Conservation (phyloP, 2,329 filamentous ascomycete genomes). For the Lachnellula subtilissima region DNA sequence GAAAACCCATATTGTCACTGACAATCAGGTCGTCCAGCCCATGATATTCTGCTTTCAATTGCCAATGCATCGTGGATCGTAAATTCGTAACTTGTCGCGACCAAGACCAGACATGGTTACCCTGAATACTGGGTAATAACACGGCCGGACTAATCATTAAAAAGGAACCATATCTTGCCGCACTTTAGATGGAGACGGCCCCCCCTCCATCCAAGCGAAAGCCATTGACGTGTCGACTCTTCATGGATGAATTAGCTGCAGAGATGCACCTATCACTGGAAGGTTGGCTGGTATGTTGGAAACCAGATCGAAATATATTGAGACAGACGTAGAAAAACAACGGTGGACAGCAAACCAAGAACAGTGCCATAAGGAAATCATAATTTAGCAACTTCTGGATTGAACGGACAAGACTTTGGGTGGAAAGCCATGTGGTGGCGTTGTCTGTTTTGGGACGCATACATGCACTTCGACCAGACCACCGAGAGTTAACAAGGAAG, state of each 20-base stretch:
- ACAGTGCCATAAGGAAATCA: neutral
- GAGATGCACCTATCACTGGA: conserved; percentile 1
- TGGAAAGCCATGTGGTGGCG: conserved; percentile 3
- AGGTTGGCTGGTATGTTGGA: neutral
- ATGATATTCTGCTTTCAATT: neutral
- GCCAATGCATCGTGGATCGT: neutral
- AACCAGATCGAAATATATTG: neutral
- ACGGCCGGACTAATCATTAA: neutral
- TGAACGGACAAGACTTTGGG: neutral
- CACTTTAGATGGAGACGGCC: conserved; percentile 2
- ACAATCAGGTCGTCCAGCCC: neutral
- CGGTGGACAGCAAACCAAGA: neutral
- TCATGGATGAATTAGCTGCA: neutral
- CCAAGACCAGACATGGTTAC: neutral
- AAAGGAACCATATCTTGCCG: neutral
- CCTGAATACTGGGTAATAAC: neutral
- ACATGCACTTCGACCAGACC: neutral
- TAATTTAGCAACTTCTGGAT: neutral
- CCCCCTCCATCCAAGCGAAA: conserved; percentile 2
- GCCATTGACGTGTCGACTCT: conserved; percentile 4
- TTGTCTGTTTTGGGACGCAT: conserved; percentile 7
- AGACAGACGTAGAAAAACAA: neutral
- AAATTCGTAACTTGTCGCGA: neutral
- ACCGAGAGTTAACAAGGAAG: conserved; percentile 1
- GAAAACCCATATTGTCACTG: neutral